A percentile compares a stretch with the other conserved stretches of the same genome.
These are phyloP conservation scores for Hypoxylon sp. DNA, from an alignment of 2,329 filamentous ascomycete genomes.

Conservation along the genomic window DNA sequence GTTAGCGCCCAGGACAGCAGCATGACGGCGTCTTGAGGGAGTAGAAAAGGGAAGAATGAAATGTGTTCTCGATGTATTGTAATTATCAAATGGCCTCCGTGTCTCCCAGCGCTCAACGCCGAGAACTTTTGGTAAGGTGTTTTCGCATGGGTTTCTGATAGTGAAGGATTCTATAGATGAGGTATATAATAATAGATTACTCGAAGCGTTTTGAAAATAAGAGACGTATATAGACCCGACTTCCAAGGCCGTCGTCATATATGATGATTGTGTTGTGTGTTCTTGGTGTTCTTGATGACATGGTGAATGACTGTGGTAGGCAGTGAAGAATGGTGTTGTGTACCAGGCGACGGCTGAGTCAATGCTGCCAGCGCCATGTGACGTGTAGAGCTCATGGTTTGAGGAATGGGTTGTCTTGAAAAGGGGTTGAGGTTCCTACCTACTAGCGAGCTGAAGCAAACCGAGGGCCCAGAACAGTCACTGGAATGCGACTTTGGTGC, in stretches of 20 bases:
- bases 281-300: conserved; percentile 17
- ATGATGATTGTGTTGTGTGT: conserved; percentile 26
- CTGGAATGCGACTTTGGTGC: conserved; percentile 38
- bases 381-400: conserved; percentile 29
- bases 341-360: conserved; percentile 42
- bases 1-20: conserved; percentile 45
- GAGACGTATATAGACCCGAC: background rate
- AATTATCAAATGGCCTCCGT: conserved; percentile 22
- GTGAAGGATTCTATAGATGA: conserved; percentile 19
- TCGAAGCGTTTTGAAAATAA: conserved; percentile 5
- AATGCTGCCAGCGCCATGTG: conserved; percentile 26
- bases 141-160: conserved; percentile 10
- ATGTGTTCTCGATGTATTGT: conserved; percentile 8
- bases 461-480: conserved; percentile 36
- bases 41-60: conserved; percentile 12
- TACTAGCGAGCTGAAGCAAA: conserved; percentile 29
- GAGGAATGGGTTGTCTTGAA: conserved; percentile 49
- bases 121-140: conserved; percentile 14
- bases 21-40: conserved; percentile 40
- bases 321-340: conserved; percentile 44
- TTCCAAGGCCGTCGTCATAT: conserved; percentile 8
- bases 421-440: conserved; percentile 38
- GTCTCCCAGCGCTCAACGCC: conserved; percentile 18
- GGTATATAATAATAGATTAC: conserved; percentile 5
- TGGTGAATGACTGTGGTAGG: conserved; percentile 20